Base-by-base conservation (phyloP, 129 eudicot genomes). In the Centrapalus pauciflorus region DNA sequence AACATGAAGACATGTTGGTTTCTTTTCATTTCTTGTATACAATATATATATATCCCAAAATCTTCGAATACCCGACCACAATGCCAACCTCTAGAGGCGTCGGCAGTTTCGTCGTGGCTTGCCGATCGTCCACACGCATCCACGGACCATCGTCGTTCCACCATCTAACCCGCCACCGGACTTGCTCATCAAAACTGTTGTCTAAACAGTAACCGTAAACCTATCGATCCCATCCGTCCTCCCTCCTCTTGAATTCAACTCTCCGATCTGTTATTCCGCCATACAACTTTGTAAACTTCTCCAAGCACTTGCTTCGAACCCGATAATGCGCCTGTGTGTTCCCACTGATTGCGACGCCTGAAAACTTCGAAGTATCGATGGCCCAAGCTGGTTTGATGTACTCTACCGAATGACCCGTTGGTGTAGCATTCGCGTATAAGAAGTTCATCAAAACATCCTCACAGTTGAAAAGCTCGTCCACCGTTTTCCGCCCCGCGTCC, bases 151-250 rank as follows among this genome's bases (percentile, higher is more conserved):
- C 52, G 10, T 2, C 23, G 52, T 14, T n/a, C n/a, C 33, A 12
- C 59, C 12, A 40, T 10, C 23, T 51, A n/a, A 2, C 12, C 49
- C n/a, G 0, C 49, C 48, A 35, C 49, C 66, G 17, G 5, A 19
- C 10, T 5, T n/a, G n/a, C 4, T 35, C 24, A 60, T 5, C 48
- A 4, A 60, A 19, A 12, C 12, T 9, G 1, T 27, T 6, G 1
- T 32, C 16, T 32, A 30, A 4, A 35, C 28, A 34, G 5, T 14
- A 48, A 48, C 45, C 2, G 13, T 29, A 6, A n/a, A 27, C 9
- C 83, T 83, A 92, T 65, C 74, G 62, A 86, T 92, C 96, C 98
- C 98, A 92, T 10, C 96, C 95, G 37, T 92, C 98, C 50, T 46
- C 73, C 65, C 98, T 78, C 69, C 77, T 40, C 26, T 79, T 38